Conservation (phyloP, 257 asterid species). For the Penstemon eatonii region DNA sequence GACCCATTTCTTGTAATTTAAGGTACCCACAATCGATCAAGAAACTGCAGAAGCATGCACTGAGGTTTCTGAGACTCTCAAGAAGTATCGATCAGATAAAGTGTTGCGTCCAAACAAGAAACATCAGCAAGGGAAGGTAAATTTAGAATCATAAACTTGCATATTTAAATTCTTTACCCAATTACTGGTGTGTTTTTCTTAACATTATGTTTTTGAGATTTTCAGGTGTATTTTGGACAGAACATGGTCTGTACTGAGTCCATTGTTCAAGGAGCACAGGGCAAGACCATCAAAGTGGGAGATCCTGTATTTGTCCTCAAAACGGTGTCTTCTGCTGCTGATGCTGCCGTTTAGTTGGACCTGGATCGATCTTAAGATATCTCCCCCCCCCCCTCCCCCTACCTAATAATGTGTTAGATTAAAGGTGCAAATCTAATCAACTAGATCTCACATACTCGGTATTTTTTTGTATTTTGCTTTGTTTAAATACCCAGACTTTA, state of each 20-base stretch:
- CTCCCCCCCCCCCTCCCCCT: not conserved
- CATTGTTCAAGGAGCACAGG: slow-evolving; percentile 26
- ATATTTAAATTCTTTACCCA: not conserved
- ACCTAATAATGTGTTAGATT: not conserved
- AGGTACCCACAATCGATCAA: slow-evolving; percentile 64
- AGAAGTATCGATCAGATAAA: slow-evolving; percentile 50
- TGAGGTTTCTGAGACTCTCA: slow-evolving; percentile 48
- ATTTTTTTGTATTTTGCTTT: too few species aligned
- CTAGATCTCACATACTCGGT: too few species aligned
- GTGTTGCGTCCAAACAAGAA: slow-evolving; percentile 46
- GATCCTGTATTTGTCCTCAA: slow-evolving; percentile 40
- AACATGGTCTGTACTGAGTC: slow-evolving; percentile 45
- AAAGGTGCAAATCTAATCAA: too few species aligned
- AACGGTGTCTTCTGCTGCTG: slow-evolving; percentile 35
- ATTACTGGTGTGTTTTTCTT: not conserved
- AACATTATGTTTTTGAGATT: slow-evolving; percentile 18
- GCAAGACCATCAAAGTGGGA: slow-evolving; percentile 38
- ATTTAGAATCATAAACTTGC: not conserved
- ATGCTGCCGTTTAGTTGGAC: slow-evolving; percentile 25
- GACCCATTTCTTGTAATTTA: not conserved
- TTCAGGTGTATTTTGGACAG: slow-evolving; percentile 58
- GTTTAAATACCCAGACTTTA: too few species aligned
- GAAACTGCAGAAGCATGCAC: slow-evolving; percentile 49
- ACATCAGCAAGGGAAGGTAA: slow-evolving; percentile 42
- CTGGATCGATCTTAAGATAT: slow-evolving; percentile 27